Evolutionary conservation across 129 eudicot species (phyloP).

Genomic region (Silybum marianum): DNA sequence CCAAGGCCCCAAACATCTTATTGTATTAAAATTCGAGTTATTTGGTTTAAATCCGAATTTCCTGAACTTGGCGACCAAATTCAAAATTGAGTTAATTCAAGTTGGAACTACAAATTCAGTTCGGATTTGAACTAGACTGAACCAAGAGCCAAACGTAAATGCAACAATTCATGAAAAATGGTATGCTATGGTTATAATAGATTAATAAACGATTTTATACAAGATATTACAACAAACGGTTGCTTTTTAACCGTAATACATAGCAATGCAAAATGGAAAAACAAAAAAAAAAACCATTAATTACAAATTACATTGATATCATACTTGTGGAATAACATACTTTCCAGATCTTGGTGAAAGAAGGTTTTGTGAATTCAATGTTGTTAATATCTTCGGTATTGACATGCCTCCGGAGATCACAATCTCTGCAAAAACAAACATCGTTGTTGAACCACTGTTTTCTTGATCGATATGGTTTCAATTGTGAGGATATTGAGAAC

Average conservation of each 20-base stretch:
- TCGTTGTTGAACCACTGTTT: neutral
- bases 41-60: no score
- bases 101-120: no score
- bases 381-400: slow-evolving; percentile 66
- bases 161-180: neutral
- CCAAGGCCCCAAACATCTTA: no score
- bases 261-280: neutral
- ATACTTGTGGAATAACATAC: slow-evolving; percentile 54
- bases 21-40: no score
- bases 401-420: slow-evolving; percentile 92
- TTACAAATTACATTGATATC: slow-evolving; percentile 22
- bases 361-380: slow-evolving; percentile 40
- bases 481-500: neutral
- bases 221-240: neutral
- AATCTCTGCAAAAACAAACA: slow-evolving; percentile 54
- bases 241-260: neutral
- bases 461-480: neutral
- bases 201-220: neutral
- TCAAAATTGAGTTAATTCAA: no score
- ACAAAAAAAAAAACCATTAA: neutral
- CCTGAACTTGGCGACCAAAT: neutral
- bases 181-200: neutral
- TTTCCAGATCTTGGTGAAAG: slow-evolving; percentile 55
- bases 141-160: neutral
- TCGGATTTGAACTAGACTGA: neutral